Percentiles rank a stretch among this genome's conserved stretches.
phyloP scores from a whole-genome alignment of 805 yeast genomes.

The Scheffersomyces ergatensis region DNA sequence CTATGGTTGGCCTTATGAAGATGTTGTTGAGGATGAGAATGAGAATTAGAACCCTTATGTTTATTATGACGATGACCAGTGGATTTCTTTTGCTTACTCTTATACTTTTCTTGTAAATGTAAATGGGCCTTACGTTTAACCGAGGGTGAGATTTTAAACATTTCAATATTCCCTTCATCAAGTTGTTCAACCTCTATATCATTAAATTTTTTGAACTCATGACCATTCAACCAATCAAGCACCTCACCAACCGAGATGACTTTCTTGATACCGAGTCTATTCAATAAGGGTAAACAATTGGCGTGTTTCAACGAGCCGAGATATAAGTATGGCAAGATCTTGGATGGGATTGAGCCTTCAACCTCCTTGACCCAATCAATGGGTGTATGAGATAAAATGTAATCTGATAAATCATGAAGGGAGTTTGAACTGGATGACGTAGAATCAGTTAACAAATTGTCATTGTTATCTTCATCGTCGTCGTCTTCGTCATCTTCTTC shows the following conservation, averaged over 20 bases:
- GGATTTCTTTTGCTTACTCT: neutral
- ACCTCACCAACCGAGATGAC: constrained; percentile 86
- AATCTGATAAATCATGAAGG: constrained; percentile 3
- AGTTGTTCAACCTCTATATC: constrained; percentile 19
- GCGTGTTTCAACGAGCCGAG: constrained; percentile 87
- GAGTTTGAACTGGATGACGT: neutral
- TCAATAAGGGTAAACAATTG: constrained; percentile 59
- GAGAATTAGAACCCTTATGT: neutral
- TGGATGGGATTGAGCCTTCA: constrained; percentile 77
- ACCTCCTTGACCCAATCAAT: constrained; percentile 37
- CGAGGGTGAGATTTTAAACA: constrained; percentile 23
- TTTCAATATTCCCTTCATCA: constrained; percentile 30
- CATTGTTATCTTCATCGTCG: constrained; percentile 6
- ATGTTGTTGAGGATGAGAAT: neutral
- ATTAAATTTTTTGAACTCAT: constrained; percentile 22
- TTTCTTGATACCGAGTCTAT: constrained; percentile 64
- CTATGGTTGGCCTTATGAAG: neutral
- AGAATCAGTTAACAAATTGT: neutral
- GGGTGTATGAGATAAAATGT: neutral
- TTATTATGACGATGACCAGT: neutral
- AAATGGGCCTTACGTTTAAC: constrained; percentile 4
- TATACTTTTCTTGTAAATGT: neutral
- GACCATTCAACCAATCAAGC: constrained; percentile 56
- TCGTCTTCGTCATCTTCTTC: constrained; percentile 8
- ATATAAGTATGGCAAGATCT: constrained; percentile 78